Evolutionary conservation across 768 basidiomycete genomes (phyloP), one percentile per base, ranked within the genome.

Genomic region (Fibroporia radiculosa): DNA sequence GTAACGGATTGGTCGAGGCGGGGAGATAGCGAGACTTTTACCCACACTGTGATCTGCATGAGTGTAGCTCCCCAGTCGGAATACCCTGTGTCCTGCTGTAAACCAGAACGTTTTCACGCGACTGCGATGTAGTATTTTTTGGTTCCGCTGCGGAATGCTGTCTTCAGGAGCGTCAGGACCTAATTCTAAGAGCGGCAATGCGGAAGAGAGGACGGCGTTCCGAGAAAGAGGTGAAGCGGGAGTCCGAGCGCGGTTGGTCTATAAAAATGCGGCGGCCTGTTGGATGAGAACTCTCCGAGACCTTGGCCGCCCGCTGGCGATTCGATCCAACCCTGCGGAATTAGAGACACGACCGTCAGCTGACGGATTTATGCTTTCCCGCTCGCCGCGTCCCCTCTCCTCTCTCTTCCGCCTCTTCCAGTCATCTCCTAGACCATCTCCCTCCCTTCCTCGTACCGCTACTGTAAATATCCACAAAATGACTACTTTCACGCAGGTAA

Each of bases 401-500:
- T 25, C 19, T 36, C n/a, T n/a, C n/a, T n/a, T n/a, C 18, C 37
- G 31, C 19, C 24, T 36, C n/a, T 44, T 25, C 16, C 41, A 22
- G 42, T 27, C 33, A 18, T 32, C 50, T 32, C 24, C 16, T 44
- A 49, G 32, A 40, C 51, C 39, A 40, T 41, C 49, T 45, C 33
- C 19, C 50, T 38, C 41, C 36, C 42, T 43, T 40, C 42, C 38
- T 14, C 50, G 36, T 33, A 19, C 45, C 35, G 18, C 49, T 18
- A 11, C 44, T 41, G n/a, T 25, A 29, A 26, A 4, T 19, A 36
- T 40, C 8, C 50, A 47, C 54, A 54, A 45, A 37, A 65, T 65
- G 64, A 60, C 64, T 18, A 40, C 52, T 12, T 66, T 66, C 48
- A 64, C 58, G 48, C 64, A 66, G 63, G 65, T 67, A 25, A 42